Evolutionary conservation across 495 filamentous ascomycete species (phyloP).

Genomic region (Penicillium odoratum): DNA sequence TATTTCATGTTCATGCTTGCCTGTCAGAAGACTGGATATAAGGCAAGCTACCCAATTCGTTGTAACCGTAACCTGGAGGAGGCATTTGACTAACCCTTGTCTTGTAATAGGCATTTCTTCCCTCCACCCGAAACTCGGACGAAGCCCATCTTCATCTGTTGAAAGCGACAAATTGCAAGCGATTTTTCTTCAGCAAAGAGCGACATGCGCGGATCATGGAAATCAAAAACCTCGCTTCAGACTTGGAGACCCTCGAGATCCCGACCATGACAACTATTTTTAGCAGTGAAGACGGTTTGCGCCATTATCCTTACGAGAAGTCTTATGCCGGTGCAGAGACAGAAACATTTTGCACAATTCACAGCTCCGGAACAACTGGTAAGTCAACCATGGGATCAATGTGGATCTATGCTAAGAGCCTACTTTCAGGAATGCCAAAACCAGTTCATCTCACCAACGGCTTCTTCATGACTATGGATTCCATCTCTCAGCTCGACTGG

Average conservation of each 20-base stretch:
- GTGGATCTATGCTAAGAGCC: neutral
- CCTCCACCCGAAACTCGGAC: conserved; percentile 36
- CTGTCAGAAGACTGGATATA: conserved; percentile 16
- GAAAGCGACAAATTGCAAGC: conserved; percentile 12
- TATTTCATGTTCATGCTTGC: conserved; percentile 15
- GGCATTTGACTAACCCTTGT: too few species aligned
- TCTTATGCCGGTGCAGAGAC: conserved; percentile 32
- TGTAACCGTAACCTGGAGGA: too few species aligned
- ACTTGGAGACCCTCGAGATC: conserved; percentile 2
- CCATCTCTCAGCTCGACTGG: neutral
- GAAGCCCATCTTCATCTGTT: conserved; percentile 32
- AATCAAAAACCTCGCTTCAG: neutral
- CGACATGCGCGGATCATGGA: neutral
- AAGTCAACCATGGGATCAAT: neutral
- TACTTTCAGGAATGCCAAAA: conserved; percentile 8
- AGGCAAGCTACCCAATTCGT: neutral
- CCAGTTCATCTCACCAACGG: conserved; percentile 12
- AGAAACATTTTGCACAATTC: conserved; percentile 40
- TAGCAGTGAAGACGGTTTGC: neutral
- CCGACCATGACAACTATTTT: conserved; percentile 1
- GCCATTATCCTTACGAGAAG: conserved; percentile 25
- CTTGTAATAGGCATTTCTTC: conserved; percentile 18
- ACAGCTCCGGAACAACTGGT: conserved; percentile 59
- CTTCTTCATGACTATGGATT: neutral
- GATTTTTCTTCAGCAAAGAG: conserved; percentile 18